These are phyloP conservation scores for Amniculicola lignicola DNA, from an alignment of 495 filamentous ascomycete genomes.

Conservation along the genomic window DNA sequence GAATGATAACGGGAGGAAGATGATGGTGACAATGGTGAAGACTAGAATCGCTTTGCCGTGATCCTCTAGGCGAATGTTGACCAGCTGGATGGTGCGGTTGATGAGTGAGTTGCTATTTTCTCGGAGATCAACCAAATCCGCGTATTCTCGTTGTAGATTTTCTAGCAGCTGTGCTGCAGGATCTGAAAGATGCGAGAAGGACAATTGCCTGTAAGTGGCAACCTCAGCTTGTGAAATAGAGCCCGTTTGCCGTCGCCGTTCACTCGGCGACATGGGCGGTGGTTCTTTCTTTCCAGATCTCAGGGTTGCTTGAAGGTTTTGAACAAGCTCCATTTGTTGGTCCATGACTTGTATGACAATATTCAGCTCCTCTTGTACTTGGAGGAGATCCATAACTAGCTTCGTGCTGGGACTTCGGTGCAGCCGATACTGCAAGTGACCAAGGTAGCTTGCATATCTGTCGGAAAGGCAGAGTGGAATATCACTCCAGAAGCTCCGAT, in stretches of 20 bases:
- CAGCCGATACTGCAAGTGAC: conserved; percentile 43
- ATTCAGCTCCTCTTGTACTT: conserved; percentile 44
- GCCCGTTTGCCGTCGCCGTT: background rate
- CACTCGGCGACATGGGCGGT: background rate
- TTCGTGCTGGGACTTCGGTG: conserved; percentile 43
- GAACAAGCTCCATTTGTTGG: conserved; percentile 42
- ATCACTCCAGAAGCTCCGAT: conserved; percentile 43
- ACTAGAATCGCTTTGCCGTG: conserved; percentile 46
- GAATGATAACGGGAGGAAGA: conserved; percentile 45
- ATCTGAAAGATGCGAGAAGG: conserved; percentile 35
- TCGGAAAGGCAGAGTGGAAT: conserved; percentile 40
- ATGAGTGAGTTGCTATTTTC: conserved; percentile 44
- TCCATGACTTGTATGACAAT: conserved; percentile 44
- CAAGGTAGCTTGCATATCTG: conserved; percentile 41
- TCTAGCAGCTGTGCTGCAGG: conserved; percentile 40
- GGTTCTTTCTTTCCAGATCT: background rate
- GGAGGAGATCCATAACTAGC: conserved; percentile 44
- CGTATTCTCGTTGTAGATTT: conserved; percentile 40
- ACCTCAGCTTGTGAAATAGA: conserved; percentile 15
- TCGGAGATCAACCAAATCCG: conserved; percentile 39
- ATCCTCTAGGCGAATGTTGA: conserved; percentile 46
- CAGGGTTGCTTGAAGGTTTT: conserved; percentile 24
- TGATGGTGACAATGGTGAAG: conserved; percentile 45
- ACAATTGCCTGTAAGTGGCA: conserved; percentile 35
- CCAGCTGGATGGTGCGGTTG: conserved; percentile 44